Evolutionary conservation across 306 rosid species (phyloP).

Genomic region (Vigna unguiculata): DNA sequence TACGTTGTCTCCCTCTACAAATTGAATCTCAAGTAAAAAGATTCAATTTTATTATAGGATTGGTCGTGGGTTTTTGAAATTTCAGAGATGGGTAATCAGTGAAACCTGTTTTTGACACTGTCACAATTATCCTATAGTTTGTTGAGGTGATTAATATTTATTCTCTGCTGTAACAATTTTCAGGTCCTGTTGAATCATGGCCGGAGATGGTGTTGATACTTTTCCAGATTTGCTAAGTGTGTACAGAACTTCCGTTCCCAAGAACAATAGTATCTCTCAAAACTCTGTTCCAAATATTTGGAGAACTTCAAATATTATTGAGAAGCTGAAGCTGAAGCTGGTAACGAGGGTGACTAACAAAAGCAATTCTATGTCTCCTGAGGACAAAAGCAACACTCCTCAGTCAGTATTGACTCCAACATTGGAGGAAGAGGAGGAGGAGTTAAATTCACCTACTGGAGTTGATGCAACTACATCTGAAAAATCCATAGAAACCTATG

Average conservation of each 20-base stretch:
- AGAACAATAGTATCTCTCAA: constrained; percentile 34
- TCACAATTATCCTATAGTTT: background rate
- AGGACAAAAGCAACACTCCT: background rate
- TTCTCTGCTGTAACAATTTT: constrained; percentile 24
- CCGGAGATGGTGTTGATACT: constrained; percentile 35
- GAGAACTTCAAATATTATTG: constrained; percentile 34
- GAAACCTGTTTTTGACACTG: background rate
- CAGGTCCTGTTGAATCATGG: constrained; percentile 41
- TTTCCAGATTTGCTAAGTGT: constrained; percentile 54
- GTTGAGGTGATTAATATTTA: background rate
- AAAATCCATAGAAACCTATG: background rate
- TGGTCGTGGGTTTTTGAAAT: background rate
- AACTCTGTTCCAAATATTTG: constrained; percentile 45
- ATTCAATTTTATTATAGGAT: background rate
- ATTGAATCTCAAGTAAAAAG: constrained; percentile 3
- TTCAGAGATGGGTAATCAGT: background rate
- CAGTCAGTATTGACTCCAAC: background rate
- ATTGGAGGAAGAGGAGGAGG: background rate
- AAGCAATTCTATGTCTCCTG: constrained; percentile 40
- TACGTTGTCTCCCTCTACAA: background rate
- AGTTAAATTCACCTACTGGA: constrained; percentile 27
- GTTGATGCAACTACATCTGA: constrained; percentile 11
- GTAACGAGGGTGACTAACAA: constrained; percentile 32
- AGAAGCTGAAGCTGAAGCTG: constrained; percentile 38
- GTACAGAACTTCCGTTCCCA: constrained; percentile 40